Evolutionary conservation across 1,139 yeast species (phyloP).

Genomic region (Entelexis paramagnoliae): DNA sequence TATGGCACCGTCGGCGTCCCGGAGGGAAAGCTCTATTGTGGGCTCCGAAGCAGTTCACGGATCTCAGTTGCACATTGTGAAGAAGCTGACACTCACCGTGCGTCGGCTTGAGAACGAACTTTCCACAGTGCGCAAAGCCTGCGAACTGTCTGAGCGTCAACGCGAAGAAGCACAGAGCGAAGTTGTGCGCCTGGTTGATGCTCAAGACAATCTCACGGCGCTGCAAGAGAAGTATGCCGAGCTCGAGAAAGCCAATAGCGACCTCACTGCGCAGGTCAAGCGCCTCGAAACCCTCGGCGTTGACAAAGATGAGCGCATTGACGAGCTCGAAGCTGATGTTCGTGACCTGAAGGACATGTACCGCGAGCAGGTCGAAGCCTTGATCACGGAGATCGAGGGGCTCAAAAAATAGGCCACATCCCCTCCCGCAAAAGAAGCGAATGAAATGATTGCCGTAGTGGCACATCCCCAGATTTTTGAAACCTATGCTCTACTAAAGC

Average conservation of each 20-base stretch:
- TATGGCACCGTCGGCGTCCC: conserved; percentile 8
- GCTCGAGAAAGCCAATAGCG: conserved; percentile 33
- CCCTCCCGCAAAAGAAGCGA: too few species aligned
- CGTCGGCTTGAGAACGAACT: conserved; percentile 74
- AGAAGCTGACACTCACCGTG: conserved; percentile 63
- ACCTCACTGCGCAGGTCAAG: conserved; percentile 36
- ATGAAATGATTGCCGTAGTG: neutral
- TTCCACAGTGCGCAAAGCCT: conserved; percentile 53
- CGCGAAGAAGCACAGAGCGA: conserved; percentile 62
- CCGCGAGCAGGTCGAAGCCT: conserved; percentile 72
- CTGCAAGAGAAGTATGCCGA: conserved; percentile 35
- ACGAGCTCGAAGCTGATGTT: conserved; percentile 80
- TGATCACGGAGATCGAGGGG: conserved; percentile 49
- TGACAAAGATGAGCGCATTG: conserved; percentile 77
- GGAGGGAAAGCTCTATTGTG: conserved; percentile 12
- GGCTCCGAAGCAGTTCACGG: conserved; percentile 9
- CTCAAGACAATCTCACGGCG: conserved; percentile 39
- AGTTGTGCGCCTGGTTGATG: conserved; percentile 48
- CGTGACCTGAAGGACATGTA: conserved; percentile 76
- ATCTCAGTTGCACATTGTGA: conserved; percentile 45
- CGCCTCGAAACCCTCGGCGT: conserved; percentile 10
- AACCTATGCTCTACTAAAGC: neutral
- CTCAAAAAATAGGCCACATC: conserved; percentile 3
- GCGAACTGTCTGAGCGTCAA: conserved; percentile 43
- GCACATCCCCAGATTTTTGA: neutral